These are phyloP conservation scores for Canariomyces notabilis DNA, from an alignment of 2,329 filamentous ascomycete species.

Conservation along the genomic window DNA sequence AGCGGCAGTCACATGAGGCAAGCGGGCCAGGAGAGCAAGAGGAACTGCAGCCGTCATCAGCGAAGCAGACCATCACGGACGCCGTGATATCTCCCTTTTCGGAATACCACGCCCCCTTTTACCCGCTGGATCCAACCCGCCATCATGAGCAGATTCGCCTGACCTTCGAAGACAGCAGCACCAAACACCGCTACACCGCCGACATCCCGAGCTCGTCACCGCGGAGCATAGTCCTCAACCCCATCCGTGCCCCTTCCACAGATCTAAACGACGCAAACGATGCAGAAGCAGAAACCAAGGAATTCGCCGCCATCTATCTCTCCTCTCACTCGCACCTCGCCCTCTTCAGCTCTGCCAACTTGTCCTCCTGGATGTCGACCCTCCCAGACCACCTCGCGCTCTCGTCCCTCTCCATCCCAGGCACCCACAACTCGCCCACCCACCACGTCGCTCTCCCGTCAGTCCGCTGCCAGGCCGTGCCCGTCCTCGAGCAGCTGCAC, in stretches of 20 bases:
- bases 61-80: conserved; percentile 51
- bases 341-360: conserved; percentile 65
- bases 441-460: conserved; percentile 80
- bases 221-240: conserved; percentile 55
- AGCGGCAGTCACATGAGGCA: conserved; percentile 24
- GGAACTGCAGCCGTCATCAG: conserved; percentile 25
- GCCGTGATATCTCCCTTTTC: conserved; percentile 65
- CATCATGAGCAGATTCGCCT: conserved; percentile 65
- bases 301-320: conserved; percentile 64
- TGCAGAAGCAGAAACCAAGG: conserved; percentile 40
- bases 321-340: conserved; percentile 50
- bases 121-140: conserved; percentile 44
- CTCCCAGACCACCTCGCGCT: conserved; percentile 68
- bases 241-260: no score
- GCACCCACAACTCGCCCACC: conserved; percentile 92
- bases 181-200: conserved; percentile 60
- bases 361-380: conserved; percentile 75
- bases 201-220: conserved; percentile 61
- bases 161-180: conserved; percentile 58
- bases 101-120: conserved; percentile 57
- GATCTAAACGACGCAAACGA: no score
- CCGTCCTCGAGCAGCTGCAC: conserved; percentile 69
- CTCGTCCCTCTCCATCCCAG: conserved; percentile 80
- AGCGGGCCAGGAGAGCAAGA: conserved; percentile 11
- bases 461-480: conserved; percentile 85